Conservation (phyloP, 2,329 filamentous ascomycete species). For the Neonectria coccinea region DNA sequence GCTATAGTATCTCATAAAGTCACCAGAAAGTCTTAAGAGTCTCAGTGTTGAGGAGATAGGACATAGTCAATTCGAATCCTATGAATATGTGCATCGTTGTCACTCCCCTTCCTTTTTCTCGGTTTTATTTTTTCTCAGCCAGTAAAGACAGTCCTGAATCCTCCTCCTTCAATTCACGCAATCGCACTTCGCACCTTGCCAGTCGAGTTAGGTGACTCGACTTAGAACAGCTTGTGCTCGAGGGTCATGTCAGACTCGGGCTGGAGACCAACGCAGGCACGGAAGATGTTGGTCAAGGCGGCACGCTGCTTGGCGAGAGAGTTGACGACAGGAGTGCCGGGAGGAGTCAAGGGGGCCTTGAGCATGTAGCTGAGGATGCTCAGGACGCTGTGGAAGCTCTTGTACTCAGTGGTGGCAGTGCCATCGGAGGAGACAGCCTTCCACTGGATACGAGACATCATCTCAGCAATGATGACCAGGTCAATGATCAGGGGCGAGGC, state of each 20-base stretch:
- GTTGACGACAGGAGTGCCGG: slow-evolving; percentile 96
- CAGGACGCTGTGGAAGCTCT: slow-evolving; percentile 95
- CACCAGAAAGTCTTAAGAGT: not conserved
- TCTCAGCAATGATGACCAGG: slow-evolving; percentile 90
- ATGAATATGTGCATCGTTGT: slow-evolving; percentile 37
- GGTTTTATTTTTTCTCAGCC: slow-evolving; percentile 30
- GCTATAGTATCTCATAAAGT: no score
- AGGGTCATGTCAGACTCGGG: slow-evolving; percentile 99
- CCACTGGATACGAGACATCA: slow-evolving; percentile 99
- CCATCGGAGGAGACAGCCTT: slow-evolving; percentile 69
- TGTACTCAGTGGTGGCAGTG: slow-evolving; percentile 74
- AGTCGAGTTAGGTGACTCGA: not conserved
- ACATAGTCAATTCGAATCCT: slow-evolving; percentile 41
- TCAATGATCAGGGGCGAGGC: slow-evolving; percentile 98
- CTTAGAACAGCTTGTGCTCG: slow-evolving; percentile 94
- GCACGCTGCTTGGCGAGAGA: slow-evolving; percentile 95
- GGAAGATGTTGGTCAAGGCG: slow-evolving; percentile 97
- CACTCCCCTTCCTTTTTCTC: slow-evolving; percentile 36
- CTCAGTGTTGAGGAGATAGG: slow-evolving; percentile 33
- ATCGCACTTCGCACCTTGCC: slow-evolving; percentile 1
- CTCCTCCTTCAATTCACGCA: slow-evolving; percentile 18
- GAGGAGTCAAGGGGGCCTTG: slow-evolving; percentile 92
- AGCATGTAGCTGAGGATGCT: slow-evolving; percentile 99
- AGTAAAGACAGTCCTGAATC: slow-evolving; percentile 34
- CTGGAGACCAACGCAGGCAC: slow-evolving; percentile 94